These are phyloP conservation scores for Globisporangium alternatum DNA, from an alignment of 352 stramenopile species.

Conservation along the genomic window DNA sequence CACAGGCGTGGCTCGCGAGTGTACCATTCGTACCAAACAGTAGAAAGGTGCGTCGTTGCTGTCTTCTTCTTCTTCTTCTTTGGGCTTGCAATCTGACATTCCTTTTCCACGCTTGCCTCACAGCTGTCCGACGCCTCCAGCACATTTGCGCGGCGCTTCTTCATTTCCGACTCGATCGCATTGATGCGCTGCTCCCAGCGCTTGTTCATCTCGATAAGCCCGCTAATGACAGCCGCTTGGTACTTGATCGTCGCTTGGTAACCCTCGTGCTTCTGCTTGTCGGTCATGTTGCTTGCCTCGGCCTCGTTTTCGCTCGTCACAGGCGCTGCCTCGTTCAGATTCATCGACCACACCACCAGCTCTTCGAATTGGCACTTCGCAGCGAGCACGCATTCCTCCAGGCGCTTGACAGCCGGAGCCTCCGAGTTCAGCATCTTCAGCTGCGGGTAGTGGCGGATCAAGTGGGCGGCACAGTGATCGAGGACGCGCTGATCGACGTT, in stretches of 20 bases:
- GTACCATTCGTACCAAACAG: conserved; percentile 6
- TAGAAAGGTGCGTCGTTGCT: not conserved
- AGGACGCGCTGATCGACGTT: not conserved
- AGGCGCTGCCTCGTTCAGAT: not conserved
- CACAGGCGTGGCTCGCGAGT: conserved; percentile 7
- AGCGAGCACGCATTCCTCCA: not conserved
- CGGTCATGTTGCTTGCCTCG: not conserved
- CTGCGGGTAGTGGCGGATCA: not conserved
- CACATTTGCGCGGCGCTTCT: not conserved
- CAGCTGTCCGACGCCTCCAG: not conserved
- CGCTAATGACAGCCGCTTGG: conserved; percentile 8
- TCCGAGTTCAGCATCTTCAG: not conserved
- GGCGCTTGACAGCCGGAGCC: not conserved
- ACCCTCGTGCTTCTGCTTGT: not conserved
- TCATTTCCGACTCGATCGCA: not conserved
- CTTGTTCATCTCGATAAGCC: conserved; percentile 7
- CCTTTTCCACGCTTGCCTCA: not conserved
- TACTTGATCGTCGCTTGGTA: conserved; percentile 7
- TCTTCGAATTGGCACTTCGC: not conserved
- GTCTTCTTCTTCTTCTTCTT: conserved; percentile 10
- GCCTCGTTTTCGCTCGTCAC: not conserved
- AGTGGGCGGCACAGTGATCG: not conserved
- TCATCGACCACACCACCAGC: conserved; percentile 7
- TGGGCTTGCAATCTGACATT: not conserved
- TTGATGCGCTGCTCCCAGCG: not conserved